phyloP scores from a whole-genome alignment of 2,329 filamentous ascomycete genomes.

The Nannizzia gypsea region DNA sequence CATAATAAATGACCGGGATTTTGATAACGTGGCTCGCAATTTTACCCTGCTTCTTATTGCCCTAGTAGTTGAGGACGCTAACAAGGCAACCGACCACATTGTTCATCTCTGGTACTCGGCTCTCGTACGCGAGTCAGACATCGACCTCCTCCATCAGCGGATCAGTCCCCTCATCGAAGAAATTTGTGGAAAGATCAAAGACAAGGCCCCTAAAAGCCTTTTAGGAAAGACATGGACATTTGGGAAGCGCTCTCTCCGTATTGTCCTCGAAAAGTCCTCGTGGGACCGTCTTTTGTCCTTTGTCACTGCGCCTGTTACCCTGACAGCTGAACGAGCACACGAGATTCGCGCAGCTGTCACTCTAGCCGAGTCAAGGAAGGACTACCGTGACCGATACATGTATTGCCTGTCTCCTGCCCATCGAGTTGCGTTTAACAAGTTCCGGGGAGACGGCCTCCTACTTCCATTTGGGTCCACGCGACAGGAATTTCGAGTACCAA shows the following conservation, averaged over 20 bases:
- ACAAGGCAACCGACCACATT: slow-evolving; percentile 24
- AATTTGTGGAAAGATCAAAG: slow-evolving; percentile 2
- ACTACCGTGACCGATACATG: slow-evolving; percentile 25
- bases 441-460: slow-evolving; percentile 30
- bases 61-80: slow-evolving; percentile 12
- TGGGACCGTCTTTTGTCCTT: slow-evolving; percentile 22
- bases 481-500: slow-evolving; percentile 26
- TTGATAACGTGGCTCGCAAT: slow-evolving; percentile 32
- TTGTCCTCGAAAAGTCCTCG: slow-evolving; percentile 22
- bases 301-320: not conserved
- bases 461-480: slow-evolving; percentile 30
- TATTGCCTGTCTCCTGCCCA: slow-evolving; percentile 17
- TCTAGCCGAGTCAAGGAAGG: slow-evolving; percentile 20
- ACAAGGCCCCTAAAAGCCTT: slow-evolving; percentile 14
- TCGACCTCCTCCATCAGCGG: slow-evolving; percentile 15
- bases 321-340: slow-evolving; percentile 14
- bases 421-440: slow-evolving; percentile 22
- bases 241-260: slow-evolving; percentile 16
- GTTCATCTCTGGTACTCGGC: slow-evolving; percentile 40
- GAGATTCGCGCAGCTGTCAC: slow-evolving; percentile 20
- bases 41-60: slow-evolving; percentile 30
- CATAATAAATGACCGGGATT: slow-evolving; percentile 32
- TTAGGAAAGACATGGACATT: slow-evolving; percentile 25
- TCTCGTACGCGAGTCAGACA: slow-evolving; percentile 15
- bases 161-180: slow-evolving; percentile 25